Base-by-base conservation (phyloP, 257 asterid genomes). In the Datura wrightii region DNA sequence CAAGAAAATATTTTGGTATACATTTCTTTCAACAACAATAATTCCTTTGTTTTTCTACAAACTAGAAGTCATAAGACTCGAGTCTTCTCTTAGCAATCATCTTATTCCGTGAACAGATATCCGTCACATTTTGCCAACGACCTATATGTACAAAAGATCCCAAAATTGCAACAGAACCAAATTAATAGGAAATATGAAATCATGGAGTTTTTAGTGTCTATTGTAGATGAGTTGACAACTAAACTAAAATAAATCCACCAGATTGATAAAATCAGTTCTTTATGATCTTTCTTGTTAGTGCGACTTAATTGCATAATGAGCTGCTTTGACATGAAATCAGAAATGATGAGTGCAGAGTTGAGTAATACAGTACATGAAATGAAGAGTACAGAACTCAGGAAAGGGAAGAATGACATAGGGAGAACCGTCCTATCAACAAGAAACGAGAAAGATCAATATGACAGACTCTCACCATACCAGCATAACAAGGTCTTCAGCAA, bases 201-300 rank as follows among this genome's bases (percentile, higher is more conserved):
- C 19, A 50, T 76, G 46, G 46, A 76, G 44, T 13, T 76, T 76
- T 50, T 31, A 24, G 46, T 76, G 82, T 50, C 31, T 50, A 31
- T 50, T 76, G 44, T 62, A 76, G 31, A 76, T 69, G 78, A 24
- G 63, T 76, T 76, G 63, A 76, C 81, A 50, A 13, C 24, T 19
- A 76, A 74, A 76, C 81, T 41, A 76, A 76, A 76, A 31, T 14
- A 24, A 31, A 52, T 52, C 46, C 82, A 7, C 58, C 63, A 52
- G 31, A 52, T 14, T 52, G 82, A 52, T 34, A 50, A 31, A 72
- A 24, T 14, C 82, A 14, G 46, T 76, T 76, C 62, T 50, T 74
- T 50, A 15, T 39, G 79, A 46, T 50, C 46, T 50, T 76, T 24
- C 42, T 50, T 48, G 44, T 50, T 50, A 31, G 62, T 5, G 19